Evolutionary conservation across 148 eudicot species (phyloP), one percentile per base, ranked within the genome.

Genomic region (Amaranthus palmeri): DNA sequence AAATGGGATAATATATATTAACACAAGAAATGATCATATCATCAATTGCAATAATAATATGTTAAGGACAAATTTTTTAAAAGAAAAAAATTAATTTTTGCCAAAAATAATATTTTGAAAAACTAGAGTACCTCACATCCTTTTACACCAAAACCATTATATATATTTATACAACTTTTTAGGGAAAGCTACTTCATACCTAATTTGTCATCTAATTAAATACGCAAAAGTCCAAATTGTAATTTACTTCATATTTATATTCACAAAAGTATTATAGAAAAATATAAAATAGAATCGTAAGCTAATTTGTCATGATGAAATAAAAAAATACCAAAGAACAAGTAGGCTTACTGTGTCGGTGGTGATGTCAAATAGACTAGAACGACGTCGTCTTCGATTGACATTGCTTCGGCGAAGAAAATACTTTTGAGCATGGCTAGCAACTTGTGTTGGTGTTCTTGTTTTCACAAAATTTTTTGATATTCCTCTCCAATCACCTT

Each of bases 401-500:
- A 79, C 73, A 72, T 86, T 89, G 81, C 65, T 82, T 8, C 84
- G 90, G 47, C 97, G 92, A 77, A 89, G 95, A 57, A 86, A 91
- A 48, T 91, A 89, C 71, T 91, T 91, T 69, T 91, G 97, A 67
- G 97, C 97, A 81, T 91, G 97, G 78, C 97, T 91, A 4, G 95
- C 97, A 53, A 91, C 97, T 72, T 91, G 97, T 54, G 97, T 89
- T 2, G 97, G 97, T 18, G 97, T 86, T n/a, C 97, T 80, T 53
- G 97, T 87, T 78, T 87, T 91, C 6, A 91, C 97, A 53, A 81
- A 91, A 54, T 91, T 87, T 55, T 86, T 87, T 3, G 97, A 87
- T 61, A 91, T 91, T 0, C 92, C 90, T 81, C 95, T 86, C 97
- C 97, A 91, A 76, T 91, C 97, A 50, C 97, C 97, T 86, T 87